Conservation (phyloP, 495 filamentous ascomycete species). For the Cladorrhinum samala region DNA sequence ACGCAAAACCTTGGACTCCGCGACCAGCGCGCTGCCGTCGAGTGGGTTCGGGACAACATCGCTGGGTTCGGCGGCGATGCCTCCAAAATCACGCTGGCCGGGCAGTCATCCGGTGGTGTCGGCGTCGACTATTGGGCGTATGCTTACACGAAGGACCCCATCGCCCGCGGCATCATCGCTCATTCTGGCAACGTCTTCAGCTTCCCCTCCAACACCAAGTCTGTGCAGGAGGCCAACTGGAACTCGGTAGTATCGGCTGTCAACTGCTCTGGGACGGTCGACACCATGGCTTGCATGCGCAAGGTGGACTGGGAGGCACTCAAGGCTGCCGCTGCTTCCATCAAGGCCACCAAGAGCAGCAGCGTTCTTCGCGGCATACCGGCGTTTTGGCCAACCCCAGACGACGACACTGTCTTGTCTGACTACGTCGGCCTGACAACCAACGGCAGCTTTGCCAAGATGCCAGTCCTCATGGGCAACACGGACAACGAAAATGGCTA, state of each 20-base stretch:
- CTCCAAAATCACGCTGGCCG: slow-evolving; percentile 46
- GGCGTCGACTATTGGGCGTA: slow-evolving; percentile 49
- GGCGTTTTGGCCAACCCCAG: slow-evolving; percentile 18
- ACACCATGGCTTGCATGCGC: slow-evolving; percentile 41
- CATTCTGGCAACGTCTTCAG: slow-evolving; percentile 47
- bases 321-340: slow-evolving; percentile 21
- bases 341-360: slow-evolving; percentile 26
- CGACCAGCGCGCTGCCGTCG: slow-evolving; percentile 34
- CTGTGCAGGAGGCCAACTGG: slow-evolving; percentile 25
- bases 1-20: slow-evolving; percentile 45
- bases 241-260: slow-evolving; percentile 28
- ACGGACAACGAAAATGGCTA: slow-evolving; percentile 13
- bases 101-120: slow-evolving; percentile 46
- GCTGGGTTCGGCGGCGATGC: slow-evolving; percentile 41
- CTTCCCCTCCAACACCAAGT: slow-evolving; percentile 34
- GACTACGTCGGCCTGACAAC: slow-evolving; percentile 27
- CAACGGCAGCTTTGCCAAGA: slow-evolving; percentile 1
- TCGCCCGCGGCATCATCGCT: slow-evolving; percentile 41
- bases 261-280: slow-evolving; percentile 34
- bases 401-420: slow-evolving; percentile 31
- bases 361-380: slow-evolving; percentile 22
- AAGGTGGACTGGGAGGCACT: slow-evolving; percentile 24
- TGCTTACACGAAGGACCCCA: slow-evolving; percentile 41
- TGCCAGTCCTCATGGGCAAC: slow-evolving; percentile 7
- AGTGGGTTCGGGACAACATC: slow-evolving; percentile 54